A percentile compares a stretch with the other conserved stretches of the same genome.
These are phyloP conservation scores for Gnomoniopsis sp. DNA, from an alignment of 2,329 filamentous ascomycete genomes.

Conservation along the genomic window DNA sequence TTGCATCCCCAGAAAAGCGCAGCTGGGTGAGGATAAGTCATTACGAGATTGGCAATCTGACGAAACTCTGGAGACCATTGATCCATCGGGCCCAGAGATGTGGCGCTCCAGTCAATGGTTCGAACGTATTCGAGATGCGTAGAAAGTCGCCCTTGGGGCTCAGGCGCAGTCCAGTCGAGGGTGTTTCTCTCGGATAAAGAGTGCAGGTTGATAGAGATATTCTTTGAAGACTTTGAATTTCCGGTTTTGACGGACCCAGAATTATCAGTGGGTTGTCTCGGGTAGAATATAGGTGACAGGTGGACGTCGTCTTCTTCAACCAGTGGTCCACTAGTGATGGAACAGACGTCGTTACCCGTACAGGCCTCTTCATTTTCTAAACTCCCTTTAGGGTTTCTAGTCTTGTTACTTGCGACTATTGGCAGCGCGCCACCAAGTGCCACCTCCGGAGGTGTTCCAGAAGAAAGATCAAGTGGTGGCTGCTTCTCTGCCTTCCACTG, in stretches of 20 bases:
- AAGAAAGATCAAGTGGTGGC: constrained; percentile 25
- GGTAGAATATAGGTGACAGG: constrained; percentile 12
- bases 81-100: constrained; percentile 40
- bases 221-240: constrained; percentile 23
- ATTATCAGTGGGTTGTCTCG: constrained; percentile 16
- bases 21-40: constrained; percentile 39
- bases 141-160: constrained; percentile 29
- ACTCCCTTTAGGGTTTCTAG: background rate
- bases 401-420: constrained; percentile 13
- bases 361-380: background rate
- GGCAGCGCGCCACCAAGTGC: constrained; percentile 20
- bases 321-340: background rate
- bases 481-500: constrained; percentile 27
- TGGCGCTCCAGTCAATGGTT: constrained; percentile 38
- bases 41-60: constrained; percentile 35
- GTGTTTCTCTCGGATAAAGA: constrained; percentile 31
- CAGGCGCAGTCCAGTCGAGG: constrained; percentile 31
- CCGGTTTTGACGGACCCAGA: constrained; percentile 28
- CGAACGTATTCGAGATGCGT: constrained; percentile 28
- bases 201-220: constrained; percentile 26
- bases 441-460: constrained; percentile 21
- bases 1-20: constrained; percentile 62
- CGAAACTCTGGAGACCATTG: constrained; percentile 43
- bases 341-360: background rate
- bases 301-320: background rate